Base-by-base conservation (phyloP, 495 filamentous ascomycete genomes). In the Penicillium paradoxum region DNA sequence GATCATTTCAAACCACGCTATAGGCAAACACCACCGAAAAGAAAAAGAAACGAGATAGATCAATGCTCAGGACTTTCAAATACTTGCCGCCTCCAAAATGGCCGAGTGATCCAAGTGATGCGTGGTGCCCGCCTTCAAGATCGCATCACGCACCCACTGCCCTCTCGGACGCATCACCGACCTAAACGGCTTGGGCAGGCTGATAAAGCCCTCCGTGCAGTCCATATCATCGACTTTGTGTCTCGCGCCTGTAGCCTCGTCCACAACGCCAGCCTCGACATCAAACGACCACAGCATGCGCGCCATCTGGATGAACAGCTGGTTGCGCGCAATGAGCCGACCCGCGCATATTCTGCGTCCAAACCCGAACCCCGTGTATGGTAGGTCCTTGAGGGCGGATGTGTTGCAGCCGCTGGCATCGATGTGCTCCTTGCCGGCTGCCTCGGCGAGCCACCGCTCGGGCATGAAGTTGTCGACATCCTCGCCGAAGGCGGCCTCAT, bases 391-490 rank as follows among this genome's bases (percentile, higher is more conserved):
- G 0, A 40, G 38, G 19, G 38, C 38, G 10, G 38, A 40, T 24
- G 38, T 40, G 19, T 40, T 40, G 11, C 21, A 22, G 19, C 38
- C 38, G 11, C 38, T 22, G 38, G 22, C 6, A 10, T 40, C 38
- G 38, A 22, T 24, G 4, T 40, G 38, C 18, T 40, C 38, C 10
- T 14, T 22, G 10, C 13, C 19, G 19, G 38, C 21, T 22, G 17
- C 38, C 4, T 24, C 38, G 10, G 38, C 19, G 18, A 44, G 41
- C 38, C 51, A 60, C 7, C 67, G 52, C 30, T 70, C 66, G 1
- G 67, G 66, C 4, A 46, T 45, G 54, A 70, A 70, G 3, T 38
- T 42, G 34, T 58, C 47, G 2, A 64, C 58, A 1, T 61, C 46
- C 6, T 43, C 46, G 10, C 38, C 38, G 18, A 51, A 59, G 7